Evolutionary conservation across 306 rosid genomes (phyloP).

Genomic region (Sphenostylis stenocarpa): DNA sequence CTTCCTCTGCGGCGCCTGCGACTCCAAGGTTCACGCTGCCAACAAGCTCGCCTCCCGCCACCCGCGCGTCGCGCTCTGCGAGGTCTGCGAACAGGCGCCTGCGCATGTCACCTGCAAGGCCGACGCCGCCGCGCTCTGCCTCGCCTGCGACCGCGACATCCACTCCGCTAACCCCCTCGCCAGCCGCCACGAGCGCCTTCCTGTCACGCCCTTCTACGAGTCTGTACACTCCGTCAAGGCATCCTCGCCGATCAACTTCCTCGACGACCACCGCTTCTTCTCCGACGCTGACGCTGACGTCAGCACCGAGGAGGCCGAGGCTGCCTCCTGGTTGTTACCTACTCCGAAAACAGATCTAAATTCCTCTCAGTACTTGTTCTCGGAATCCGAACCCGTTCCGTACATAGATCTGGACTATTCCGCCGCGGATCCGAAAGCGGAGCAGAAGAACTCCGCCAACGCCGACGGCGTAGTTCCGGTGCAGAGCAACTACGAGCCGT

Average conservation of each 20-base stretch:
- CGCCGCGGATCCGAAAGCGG: slow-evolving; percentile 52
- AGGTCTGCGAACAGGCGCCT: slow-evolving; percentile 93
- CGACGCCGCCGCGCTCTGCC: slow-evolving; percentile 88
- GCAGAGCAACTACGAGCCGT: slow-evolving; percentile 58
- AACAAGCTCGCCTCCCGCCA: slow-evolving; percentile 98
- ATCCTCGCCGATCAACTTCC: slow-evolving; percentile 38
- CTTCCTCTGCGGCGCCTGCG: slow-evolving; percentile 75
- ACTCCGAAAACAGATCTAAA: slow-evolving; percentile 65
- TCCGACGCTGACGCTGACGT: slow-evolving; percentile 62
- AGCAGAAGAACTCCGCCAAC: slow-evolving; percentile 65
- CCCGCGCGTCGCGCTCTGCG: slow-evolving; percentile 81
- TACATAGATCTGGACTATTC: slow-evolving; percentile 78
- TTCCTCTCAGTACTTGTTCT: slow-evolving; percentile 50
- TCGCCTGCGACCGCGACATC: slow-evolving; percentile 85
- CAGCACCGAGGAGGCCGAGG: slow-evolving; percentile 86
- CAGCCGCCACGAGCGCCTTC: slow-evolving; percentile 81
- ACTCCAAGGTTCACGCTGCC: slow-evolving; percentile 77
- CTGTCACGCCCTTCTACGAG: slow-evolving; percentile 58
- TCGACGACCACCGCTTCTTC: slow-evolving; percentile 55
- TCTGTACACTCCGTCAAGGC: slow-evolving; percentile 35
- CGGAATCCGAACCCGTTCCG: slow-evolving; percentile 69
- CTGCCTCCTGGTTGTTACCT: slow-evolving; percentile 90
- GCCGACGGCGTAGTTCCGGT: slow-evolving; percentile 84
- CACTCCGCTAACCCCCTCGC: slow-evolving; percentile 97
- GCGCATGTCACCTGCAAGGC: slow-evolving; percentile 95